Conservation (phyloP, 1,284 basidiomycete genomes). For the Trametes hirsuta region DNA sequence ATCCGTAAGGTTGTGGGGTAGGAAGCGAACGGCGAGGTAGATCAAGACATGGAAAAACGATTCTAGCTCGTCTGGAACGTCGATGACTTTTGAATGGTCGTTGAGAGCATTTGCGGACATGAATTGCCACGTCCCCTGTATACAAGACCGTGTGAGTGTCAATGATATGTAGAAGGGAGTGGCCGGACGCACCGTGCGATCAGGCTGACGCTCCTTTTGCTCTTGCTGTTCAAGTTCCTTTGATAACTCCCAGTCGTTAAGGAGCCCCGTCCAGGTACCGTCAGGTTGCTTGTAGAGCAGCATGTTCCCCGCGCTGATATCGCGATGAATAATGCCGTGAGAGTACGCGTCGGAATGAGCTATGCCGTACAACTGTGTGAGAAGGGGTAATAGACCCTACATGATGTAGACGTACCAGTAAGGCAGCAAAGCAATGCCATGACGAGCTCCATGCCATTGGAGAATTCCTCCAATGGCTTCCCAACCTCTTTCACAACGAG, state of each 20-base stretch:
- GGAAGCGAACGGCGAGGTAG: conserved; percentile 11
- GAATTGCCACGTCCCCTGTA: conserved; percentile 22
- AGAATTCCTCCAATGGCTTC: conserved; percentile 17
- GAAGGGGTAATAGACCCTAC: too few species aligned
- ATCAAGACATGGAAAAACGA: conserved; percentile 18
- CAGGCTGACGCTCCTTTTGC: neutral
- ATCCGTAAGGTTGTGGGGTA: conserved; percentile 6
- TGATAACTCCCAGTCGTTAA: conserved; percentile 21
- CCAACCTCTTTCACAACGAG: conserved; percentile 26
- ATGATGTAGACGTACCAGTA: too few species aligned
- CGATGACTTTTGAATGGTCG: neutral
- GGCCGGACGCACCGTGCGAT: conserved; percentile 3
- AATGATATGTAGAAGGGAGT: neutral
- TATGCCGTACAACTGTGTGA: neutral
- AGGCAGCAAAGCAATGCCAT: too few species aligned
- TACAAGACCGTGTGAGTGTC: neutral
- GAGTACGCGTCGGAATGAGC: conserved; percentile 11
- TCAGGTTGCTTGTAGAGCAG: neutral
- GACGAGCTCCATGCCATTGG: neutral
- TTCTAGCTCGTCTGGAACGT: conserved; percentile 17
- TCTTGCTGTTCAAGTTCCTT: neutral
- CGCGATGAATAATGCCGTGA: conserved; percentile 9
- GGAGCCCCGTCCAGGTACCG: neutral
- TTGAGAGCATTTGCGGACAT: conserved; percentile 5
- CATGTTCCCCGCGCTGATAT: conserved; percentile 18